Evolutionary conservation across 805 yeast species (phyloP).

Genomic region (Barnettozyma vustinii): DNA sequence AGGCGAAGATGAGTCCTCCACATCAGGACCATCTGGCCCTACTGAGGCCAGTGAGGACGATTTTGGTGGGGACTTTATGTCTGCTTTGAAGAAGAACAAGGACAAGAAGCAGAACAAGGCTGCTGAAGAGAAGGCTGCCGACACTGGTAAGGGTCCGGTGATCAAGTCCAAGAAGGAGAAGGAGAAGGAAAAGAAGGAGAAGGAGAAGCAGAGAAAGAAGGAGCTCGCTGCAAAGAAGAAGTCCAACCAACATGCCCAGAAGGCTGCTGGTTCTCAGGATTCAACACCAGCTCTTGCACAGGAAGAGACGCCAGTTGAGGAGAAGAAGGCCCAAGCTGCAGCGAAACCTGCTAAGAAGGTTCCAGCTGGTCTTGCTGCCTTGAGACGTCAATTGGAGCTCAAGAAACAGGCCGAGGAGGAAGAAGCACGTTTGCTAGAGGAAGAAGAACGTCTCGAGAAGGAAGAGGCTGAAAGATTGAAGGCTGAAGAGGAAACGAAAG

Average conservation of each 20-base stretch:
- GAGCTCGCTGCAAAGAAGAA: constrained; percentile 85
- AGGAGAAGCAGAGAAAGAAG: constrained; percentile 85
- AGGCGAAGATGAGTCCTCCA: constrained; percentile 10
- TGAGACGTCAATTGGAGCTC: constrained; percentile 83
- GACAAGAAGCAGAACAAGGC: constrained; percentile 62
- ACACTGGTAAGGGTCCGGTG: constrained; percentile 46
- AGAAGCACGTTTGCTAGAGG: constrained; percentile 66
- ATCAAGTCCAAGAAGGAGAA: constrained; percentile 89
- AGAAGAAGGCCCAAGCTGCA: constrained; percentile 32
- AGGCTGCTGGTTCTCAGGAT: constrained; percentile 2
- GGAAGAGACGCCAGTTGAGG: constrained; percentile 17
- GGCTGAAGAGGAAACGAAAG: constrained; percentile 42
- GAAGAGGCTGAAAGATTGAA: constrained; percentile 48
- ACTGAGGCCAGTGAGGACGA: constrained; percentile 34
- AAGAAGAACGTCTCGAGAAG: constrained; percentile 48
- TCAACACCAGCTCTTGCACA: constrained; percentile 6
- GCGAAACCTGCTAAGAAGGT: constrained; percentile 59
- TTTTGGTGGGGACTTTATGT: constrained; percentile 66
- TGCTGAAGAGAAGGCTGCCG: constrained; percentile 30
- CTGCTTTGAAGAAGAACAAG: constrained; percentile 76
- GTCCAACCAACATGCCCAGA: constrained; percentile 38
- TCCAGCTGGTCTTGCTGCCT: constrained; percentile 88
- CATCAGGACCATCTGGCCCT: constrained; percentile 25
- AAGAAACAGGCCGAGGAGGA: constrained; percentile 87
- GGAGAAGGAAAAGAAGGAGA: constrained; percentile 92